Evolutionary conservation across 352 stramenopile species (phyloP).

Genomic region (Globisporangium nunn): DNA sequence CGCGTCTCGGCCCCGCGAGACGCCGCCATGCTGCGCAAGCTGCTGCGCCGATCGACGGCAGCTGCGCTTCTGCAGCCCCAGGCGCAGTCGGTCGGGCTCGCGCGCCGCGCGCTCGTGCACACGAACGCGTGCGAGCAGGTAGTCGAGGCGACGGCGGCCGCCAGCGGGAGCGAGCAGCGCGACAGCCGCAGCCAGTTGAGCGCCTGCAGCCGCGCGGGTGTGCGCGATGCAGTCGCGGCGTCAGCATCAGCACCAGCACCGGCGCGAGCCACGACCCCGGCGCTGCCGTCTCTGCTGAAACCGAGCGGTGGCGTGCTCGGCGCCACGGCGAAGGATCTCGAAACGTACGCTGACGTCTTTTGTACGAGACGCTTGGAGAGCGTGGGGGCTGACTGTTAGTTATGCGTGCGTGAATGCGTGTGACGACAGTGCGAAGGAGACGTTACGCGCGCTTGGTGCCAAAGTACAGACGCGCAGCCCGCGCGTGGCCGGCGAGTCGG

Average conservation of each 20-base stretch:
- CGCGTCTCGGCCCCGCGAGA: neutral
- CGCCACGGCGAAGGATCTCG: slow-evolving; percentile 9
- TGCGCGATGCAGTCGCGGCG: neutral
- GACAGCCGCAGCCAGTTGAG: slow-evolving; percentile 10
- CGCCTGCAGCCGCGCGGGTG: neutral
- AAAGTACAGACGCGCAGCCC: slow-evolving; percentile 4
- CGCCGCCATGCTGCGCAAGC: slow-evolving; percentile 12
- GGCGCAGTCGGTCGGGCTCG: neutral
- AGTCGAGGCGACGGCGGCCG: neutral
- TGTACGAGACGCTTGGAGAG: neutral
- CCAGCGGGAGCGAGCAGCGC: neutral
- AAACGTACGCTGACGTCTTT: slow-evolving; percentile 4
- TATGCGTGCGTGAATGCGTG: neutral
- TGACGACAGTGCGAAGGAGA: slow-evolving; percentile 11
- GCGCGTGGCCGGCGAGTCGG: slow-evolving; percentile 16
- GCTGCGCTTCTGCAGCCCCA: slow-evolving; percentile 3
- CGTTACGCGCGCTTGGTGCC: slow-evolving; percentile 4
- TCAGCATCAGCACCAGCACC: neutral
- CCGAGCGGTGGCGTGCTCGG: neutral
- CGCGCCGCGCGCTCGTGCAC: slow-evolving; percentile 8
- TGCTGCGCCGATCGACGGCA: slow-evolving; percentile 10
- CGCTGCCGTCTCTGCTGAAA: slow-evolving; percentile 1
- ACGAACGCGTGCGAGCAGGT: slow-evolving; percentile 15
- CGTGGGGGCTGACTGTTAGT: neutral
- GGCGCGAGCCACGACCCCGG: neutral